Percentiles rank a stretch among this genome's conserved stretches.
Conservation (phyloP, 176 grass and related monocot species). For the Oryza coarctata region DNA sequence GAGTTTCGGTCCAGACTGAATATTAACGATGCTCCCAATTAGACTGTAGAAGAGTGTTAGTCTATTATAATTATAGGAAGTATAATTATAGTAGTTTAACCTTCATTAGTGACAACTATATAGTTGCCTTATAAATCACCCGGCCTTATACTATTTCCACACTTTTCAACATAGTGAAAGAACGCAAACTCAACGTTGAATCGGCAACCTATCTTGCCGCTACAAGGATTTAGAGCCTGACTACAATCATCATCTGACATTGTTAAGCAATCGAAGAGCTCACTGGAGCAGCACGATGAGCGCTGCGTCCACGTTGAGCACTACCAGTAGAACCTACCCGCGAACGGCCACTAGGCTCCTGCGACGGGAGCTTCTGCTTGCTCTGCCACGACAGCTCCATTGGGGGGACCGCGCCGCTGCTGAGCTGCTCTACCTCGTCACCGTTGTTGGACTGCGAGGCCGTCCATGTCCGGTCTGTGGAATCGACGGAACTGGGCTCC, state of each 20-base stretch:
- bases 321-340: neutral
- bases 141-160: too few species aligned
- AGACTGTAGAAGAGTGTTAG: too few species aligned
- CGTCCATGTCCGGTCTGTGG: constrained; percentile 57
- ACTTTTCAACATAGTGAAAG: too few species aligned
- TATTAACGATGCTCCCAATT: too few species aligned
- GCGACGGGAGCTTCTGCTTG: constrained; percentile 36
- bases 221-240: neutral
- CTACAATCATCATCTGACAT: neutral
- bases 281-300: constrained; percentile 20
- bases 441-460: constrained; percentile 48
- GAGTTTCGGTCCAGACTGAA: too few species aligned
- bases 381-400: constrained; percentile 32
- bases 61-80: too few species aligned
- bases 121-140: too few species aligned
- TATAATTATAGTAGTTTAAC: too few species aligned
- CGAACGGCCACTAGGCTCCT: constrained; percentile 26
- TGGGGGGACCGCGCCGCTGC: constrained; percentile 14
- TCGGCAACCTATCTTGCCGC: constrained; percentile 69
- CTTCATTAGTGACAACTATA: too few species aligned
- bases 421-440: constrained; percentile 61
- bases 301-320: constrained; percentile 29
- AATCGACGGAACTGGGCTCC: constrained; percentile 75
- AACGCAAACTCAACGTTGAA: constrained; percentile 33
- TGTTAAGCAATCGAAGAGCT: constrained; percentile 12